phyloP scores from a whole-genome alignment of 805 yeast species.

The Wilhelminamyces savonicus region DNA sequence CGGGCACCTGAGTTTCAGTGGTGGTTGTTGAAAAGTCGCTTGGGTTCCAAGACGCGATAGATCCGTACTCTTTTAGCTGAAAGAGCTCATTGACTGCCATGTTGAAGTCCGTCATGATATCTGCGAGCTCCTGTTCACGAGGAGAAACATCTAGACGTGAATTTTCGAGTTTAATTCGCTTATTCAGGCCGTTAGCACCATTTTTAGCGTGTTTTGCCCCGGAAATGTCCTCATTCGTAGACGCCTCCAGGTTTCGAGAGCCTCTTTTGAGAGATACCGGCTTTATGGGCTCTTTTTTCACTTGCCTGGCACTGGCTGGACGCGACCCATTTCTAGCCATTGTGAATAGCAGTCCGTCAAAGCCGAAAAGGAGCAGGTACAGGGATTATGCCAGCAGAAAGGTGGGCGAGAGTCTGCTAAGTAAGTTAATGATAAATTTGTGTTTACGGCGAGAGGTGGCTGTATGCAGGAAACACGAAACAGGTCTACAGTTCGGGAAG shows the following conservation, averaged over 20 bases:
- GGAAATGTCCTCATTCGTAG: no score
- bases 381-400: no score
- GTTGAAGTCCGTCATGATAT: slow-evolving; percentile 41
- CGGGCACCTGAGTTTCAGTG: slow-evolving; percentile 22
- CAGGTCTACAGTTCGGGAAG: no score
- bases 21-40: slow-evolving; percentile 19
- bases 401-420: no score
- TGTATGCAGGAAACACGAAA: no score
- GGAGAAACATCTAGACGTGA: no score
- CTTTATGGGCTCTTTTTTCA: slow-evolving; percentile 2
- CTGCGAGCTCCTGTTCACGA: slow-evolving; percentile 28
- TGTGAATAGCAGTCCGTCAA: background rate
- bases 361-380: no score
- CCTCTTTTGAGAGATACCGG: slow-evolving; percentile 1
- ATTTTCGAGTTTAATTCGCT: no score
- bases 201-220: background rate
- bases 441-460: no score
- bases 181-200: no score
- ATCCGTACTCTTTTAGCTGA: slow-evolving; percentile 55
- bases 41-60: slow-evolving; percentile 61
- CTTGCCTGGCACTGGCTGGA: no score
- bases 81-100: slow-evolving; percentile 53
- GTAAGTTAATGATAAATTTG: no score
- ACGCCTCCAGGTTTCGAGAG: slow-evolving; percentile 1
- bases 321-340: background rate